These are phyloP conservation scores for Marchantia paleacea DNA, from an alignment of 225 moss, liverwort and hornwort genomes.

Conservation along the genomic window DNA sequence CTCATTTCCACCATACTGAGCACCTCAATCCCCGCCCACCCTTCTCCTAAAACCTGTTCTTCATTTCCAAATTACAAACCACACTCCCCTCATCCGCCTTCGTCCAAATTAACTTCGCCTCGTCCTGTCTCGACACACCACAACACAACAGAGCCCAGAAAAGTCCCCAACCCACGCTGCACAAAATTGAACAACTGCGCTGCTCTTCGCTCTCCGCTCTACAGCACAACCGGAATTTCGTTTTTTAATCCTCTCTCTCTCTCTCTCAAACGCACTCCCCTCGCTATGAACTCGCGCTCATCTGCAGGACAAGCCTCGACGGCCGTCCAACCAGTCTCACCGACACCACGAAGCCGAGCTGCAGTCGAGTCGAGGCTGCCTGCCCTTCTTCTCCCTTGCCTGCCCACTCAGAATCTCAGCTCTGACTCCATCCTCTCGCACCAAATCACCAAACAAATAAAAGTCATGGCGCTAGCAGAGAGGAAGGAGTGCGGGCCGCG, in stretches of 20 bases:
- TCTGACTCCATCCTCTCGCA: neutral
- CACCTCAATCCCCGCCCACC: neutral
- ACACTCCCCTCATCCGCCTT: neutral
- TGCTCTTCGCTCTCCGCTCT: too few relatives aligned
- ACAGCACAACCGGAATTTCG: too few relatives aligned
- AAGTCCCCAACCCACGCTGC: too few relatives aligned
- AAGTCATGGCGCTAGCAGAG: too few relatives aligned
- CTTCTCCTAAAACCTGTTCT: neutral
- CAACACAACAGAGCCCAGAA: too few relatives aligned
- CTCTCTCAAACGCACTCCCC: too few relatives aligned
- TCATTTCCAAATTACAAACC: conserved; percentile 1
- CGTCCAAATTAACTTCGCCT: neutral
- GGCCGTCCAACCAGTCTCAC: neutral
- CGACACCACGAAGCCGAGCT: neutral
- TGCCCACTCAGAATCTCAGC: neutral
- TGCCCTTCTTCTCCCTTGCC: too few relatives aligned
- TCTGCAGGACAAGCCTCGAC: neutral
- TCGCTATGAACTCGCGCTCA: neutral
- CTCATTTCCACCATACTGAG: neutral
- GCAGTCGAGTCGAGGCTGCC: neutral
- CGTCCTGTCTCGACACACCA: too few relatives aligned
- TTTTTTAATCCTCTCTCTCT: too few relatives aligned
- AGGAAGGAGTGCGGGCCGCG: neutral
- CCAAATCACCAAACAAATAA: neutral
- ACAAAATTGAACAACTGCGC: too few relatives aligned